Evolutionary conservation across 1,284 basidiomycete genomes (phyloP), one percentile per base, ranked within the genome.

Genomic region (Phaffia rhodozyma): DNA sequence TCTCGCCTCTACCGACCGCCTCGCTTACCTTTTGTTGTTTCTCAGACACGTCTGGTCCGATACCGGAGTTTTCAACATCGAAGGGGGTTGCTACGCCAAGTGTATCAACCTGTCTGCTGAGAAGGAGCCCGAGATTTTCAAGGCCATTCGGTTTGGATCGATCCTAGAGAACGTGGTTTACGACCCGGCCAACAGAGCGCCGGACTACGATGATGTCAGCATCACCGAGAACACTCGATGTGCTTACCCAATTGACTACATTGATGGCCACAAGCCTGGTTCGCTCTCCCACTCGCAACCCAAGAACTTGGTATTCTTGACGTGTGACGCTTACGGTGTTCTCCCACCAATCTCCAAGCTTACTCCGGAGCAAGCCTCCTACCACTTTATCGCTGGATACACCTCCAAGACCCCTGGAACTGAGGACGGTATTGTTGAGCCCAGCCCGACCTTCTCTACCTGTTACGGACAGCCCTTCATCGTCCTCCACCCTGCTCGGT

Each of bases 141-240:
- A 86, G 74, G 96, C 94, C 68, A 94, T 99, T 78, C 84, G 84
- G 71, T 97, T 87, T 75, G 96, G 94, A 65, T 86, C 89, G 68
- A 96, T 98, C 78, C 87, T 98, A 73, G 94, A 99, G 79, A 99
- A 99, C 77, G 96, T 98, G 69, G 93, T 97, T 61, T 98, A 96
- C 83, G 89, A 89, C 80, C 91, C 91, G n/a, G 71, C 79, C 60
- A 82, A 86, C 67, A 90, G 94, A 67, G 76, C 81, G 55, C 87
- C 96, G 60, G 92, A 97, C 79, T 99, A 97, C 79, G 90, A 97
- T 75, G 96, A 98, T 74, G 82, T 92, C 70, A 82, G 84, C 76
- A 97, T 97, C 78, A 98, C 93, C 29, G 96, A 99, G 79, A 99
- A 98, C 83, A 98, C 94, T 47, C 91, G 94, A 63, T 97, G 94